These are phyloP conservation scores for Pythium phragmiticola DNA, from an alignment of 352 stramenopile species.

Conservation along the genomic window DNA sequence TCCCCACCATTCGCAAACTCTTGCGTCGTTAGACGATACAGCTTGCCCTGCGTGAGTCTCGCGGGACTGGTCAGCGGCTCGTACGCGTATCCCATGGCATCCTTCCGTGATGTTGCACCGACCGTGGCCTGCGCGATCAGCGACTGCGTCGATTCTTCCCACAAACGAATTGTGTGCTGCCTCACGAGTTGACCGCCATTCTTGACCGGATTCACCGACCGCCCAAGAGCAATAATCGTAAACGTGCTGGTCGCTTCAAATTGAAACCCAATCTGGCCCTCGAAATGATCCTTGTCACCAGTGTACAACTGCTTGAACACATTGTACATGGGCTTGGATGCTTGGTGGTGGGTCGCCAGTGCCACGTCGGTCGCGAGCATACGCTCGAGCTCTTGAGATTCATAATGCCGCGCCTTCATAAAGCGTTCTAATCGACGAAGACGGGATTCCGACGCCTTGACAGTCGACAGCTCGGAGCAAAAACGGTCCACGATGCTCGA, in stretches of 20 bases:
- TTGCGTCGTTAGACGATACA: constrained; percentile 86
- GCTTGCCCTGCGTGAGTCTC: constrained; percentile 75
- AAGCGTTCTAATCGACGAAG: constrained; percentile 62
- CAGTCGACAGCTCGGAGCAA: constrained; percentile 59
- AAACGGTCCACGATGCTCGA: constrained; percentile 70
- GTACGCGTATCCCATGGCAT: constrained; percentile 72
- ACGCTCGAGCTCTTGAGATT: constrained; percentile 65
- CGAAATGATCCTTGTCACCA: constrained; percentile 88
- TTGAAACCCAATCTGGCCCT: constrained; percentile 88
- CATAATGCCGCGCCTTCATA: constrained; percentile 56
- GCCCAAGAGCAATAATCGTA: constrained; percentile 73
- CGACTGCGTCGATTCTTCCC: constrained; percentile 78
- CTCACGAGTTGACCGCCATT: constrained; percentile 64
- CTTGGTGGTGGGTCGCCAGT: constrained; percentile 40
- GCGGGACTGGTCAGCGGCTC: constrained; percentile 52
- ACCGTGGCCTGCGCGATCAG: constrained; percentile 68
- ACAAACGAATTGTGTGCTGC: constrained; percentile 76
- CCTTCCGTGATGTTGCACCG: constrained; percentile 60
- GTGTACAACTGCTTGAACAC: constrained; percentile 89
- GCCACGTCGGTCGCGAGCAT: constrained; percentile 51
- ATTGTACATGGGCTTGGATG: constrained; percentile 80
- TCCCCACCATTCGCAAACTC: constrained; percentile 87
- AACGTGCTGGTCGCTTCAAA: constrained; percentile 86
- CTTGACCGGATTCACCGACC: constrained; percentile 69
- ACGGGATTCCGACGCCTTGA: constrained; percentile 62